A percentile compares a stretch with the other conserved stretches of the same genome.
These are phyloP conservation scores for Penicillium occitanis DNA, from an alignment of 2,329 filamentous ascomycete species.

Conservation along the genomic window DNA sequence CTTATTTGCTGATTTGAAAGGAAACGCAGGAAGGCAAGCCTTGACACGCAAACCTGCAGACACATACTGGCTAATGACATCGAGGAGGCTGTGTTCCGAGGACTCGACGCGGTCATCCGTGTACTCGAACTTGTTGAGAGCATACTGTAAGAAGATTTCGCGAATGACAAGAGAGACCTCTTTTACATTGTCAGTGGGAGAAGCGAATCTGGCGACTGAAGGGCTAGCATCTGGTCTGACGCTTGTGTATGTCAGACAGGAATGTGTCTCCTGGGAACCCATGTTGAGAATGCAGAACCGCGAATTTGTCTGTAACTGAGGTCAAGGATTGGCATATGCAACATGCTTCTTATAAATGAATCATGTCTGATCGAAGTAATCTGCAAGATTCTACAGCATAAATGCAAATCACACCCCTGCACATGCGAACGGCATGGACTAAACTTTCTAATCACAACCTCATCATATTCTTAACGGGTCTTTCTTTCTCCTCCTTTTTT, in stretches of 20 bases:
- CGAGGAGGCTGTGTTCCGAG: background rate
- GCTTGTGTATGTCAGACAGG: background rate
- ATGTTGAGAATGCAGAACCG: background rate
- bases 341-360: background rate
- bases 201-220: background rate
- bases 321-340: background rate
- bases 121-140: conserved; percentile 4
- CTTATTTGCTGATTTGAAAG: conserved; percentile 62
- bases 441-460: background rate
- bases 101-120: background rate
- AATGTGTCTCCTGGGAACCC: background rate
- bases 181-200: background rate
- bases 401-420: background rate
- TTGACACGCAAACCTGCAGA: background rate
- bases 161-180: background rate
- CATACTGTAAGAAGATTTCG: conserved; percentile 11
- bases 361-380: background rate
- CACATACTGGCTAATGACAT: conserved; percentile 12
- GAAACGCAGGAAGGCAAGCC: conserved; percentile 55
- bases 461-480: background rate
- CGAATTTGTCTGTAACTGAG: background rate
- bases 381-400: background rate
- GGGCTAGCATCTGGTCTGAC: background rate
- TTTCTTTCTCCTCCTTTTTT: background rate
- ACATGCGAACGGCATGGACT: background rate